Base-by-base conservation (phyloP, 805 yeast species). In the Saccharomycopsis javanensis region DNA sequence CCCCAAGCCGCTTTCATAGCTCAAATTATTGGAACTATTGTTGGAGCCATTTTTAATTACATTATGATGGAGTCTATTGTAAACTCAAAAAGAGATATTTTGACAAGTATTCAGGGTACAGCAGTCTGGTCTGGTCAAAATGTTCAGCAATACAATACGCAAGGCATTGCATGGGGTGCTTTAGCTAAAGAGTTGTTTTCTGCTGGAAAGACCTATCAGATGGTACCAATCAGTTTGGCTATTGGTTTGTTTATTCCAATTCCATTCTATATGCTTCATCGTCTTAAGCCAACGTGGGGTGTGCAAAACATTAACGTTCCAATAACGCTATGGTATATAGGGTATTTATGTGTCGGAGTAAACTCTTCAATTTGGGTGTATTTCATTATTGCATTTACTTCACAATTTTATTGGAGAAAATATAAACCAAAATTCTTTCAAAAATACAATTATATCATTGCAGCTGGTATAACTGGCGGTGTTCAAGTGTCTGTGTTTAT, bases 1-100 rank as follows among this genome's bases (percentile, higher is more conserved):
- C 86, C 86, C 18, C 70, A 79, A 58, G 69, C 82, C 1, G 69
- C 80, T 46, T 81, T 81, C 66, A 70, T 75, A 58, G 72, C 68
- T 58, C 81, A 73, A 65, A 64, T 75, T 38, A 67, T 67, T 52
- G 68, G 74, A 18, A 73, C 79, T 27, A 64, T 76, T 25, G 60
- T 74, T 20, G 73, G 76, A 13, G 69, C 74, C 33, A 62, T 75
- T 46, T 63, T 67, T 27, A 61, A 64, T 63, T n/a, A 18, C n/a
- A 34, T 64, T 63, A 33, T 55, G 64, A 54, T 71, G 61, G 69
- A 71, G 62, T 58, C 67, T 20, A 64, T 68, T 52, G 72, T 68
- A 31, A 66, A 69, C 27, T 62, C 68, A 52, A 64, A 50, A 64
- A 67, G 46, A 56, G 71, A 60, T 62, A 69, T 64, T 50, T 65